Percentiles rank a stretch among this genome's conserved stretches.
Evolutionary conservation across 2,329 filamentous ascomycete species (phyloP).

Genomic region (Penicillium frequentans): DNA sequence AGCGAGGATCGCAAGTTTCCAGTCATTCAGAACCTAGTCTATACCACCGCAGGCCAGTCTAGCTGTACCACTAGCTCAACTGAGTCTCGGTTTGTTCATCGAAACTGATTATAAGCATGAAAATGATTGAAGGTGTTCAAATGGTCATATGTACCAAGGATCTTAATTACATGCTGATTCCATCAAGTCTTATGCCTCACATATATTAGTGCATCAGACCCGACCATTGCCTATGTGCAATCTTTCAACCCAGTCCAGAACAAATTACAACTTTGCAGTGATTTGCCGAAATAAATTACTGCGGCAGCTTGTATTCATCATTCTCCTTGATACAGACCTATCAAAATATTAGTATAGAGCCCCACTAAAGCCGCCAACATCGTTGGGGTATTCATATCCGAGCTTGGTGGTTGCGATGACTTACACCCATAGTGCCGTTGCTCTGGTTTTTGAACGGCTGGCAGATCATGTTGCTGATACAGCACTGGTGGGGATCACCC

Average conservation of each 20-base stretch:
- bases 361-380: background rate
- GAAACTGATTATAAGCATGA: too few species aligned
- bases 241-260: background rate
- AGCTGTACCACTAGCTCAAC: too few species aligned
- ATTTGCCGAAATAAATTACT: background rate
- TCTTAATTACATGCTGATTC: background rate
- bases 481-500: background rate
- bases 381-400: background rate
- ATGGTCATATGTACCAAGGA: background rate
- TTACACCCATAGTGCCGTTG: slow-evolving; percentile 4
- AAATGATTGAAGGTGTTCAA: background rate
- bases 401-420: background rate
- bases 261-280: background rate
- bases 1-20: too few species aligned
- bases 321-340: background rate
- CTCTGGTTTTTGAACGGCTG: background rate
- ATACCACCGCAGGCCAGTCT: too few species aligned
- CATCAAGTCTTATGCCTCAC: background rate
- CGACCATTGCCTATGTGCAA: background rate
- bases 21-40: too few species aligned
- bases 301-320: background rate
- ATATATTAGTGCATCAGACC: too few species aligned
- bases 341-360: background rate
- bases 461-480: slow-evolving; percentile 2
- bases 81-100: too few species aligned